These are phyloP conservation scores for Malus hybrid DNA, from an alignment of 331 rosid species.

Conservation along the genomic window DNA sequence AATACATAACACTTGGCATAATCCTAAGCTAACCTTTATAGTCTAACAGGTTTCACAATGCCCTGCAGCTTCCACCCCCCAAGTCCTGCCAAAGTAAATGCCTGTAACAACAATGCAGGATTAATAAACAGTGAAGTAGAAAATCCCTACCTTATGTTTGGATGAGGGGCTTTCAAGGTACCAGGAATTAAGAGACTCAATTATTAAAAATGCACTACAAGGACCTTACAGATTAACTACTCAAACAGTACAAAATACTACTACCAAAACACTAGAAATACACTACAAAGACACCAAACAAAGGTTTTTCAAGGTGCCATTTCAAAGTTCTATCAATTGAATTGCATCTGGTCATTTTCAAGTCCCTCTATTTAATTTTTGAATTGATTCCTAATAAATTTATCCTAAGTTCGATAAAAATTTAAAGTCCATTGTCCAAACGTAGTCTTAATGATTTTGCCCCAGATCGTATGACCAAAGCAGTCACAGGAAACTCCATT, in stretches of 20 bases:
- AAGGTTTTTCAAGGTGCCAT: too few species aligned
- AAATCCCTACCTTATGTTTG: neutral
- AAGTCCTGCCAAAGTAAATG: constrained; percentile 81
- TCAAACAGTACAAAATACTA: too few species aligned
- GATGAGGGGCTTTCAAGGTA: neutral
- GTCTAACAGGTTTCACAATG: constrained; percentile 32
- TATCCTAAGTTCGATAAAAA: too few species aligned
- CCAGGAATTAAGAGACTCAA: neutral
- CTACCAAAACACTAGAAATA: too few species aligned
- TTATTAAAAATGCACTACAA: neutral
- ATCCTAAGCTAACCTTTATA: too few species aligned
- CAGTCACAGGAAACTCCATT: neutral
- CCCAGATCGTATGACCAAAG: neutral
- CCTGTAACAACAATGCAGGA: constrained; percentile 36
- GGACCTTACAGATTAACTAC: too few species aligned
- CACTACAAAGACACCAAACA: too few species aligned
- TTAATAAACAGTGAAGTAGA: constrained; percentile 5
- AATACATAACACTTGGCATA: too few species aligned
- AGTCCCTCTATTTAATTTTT: too few species aligned
- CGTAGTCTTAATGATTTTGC: neutral
- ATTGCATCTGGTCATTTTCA: too few species aligned
- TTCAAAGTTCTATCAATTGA: too few species aligned
- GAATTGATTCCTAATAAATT: too few species aligned
- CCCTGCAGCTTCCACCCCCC: constrained; percentile 99
- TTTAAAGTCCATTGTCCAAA: neutral